phyloP scores from a whole-genome alignment of 129 eudicot genomes.

The Heracleum sosnowskyi region DNA sequence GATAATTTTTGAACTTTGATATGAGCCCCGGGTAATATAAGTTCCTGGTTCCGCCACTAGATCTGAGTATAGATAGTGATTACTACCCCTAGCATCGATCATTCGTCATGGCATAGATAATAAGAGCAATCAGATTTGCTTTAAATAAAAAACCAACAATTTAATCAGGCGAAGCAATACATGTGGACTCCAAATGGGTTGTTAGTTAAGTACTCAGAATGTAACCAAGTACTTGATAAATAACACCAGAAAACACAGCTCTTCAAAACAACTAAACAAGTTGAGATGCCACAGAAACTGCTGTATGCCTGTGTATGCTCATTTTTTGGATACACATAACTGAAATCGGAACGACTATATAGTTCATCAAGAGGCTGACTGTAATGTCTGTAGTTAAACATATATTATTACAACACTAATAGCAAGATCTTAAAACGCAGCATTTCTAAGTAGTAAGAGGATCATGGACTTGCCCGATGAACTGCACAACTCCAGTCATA shows the following conservation, averaged over 20 bases:
- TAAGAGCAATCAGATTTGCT: no score
- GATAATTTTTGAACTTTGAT: no score
- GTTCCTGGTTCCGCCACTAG: no score
- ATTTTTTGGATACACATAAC: neutral
- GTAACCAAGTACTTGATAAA: neutral
- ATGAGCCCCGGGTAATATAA: no score
- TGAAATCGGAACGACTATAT: neutral
- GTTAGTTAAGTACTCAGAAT: no score
- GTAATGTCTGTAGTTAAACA: neutral
- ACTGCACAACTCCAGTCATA: conserved; percentile 53
- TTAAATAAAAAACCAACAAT: no score
- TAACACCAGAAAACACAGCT: neutral
- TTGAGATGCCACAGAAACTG: neutral
- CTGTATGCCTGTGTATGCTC: neutral
- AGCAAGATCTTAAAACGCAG: neutral
- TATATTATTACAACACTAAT: neutral
- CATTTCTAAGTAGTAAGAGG: conserved; percentile 29
- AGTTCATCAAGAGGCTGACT: neutral
- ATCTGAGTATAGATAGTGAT: no score
- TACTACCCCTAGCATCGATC: no score
- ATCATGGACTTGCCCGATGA: conserved; percentile 57
- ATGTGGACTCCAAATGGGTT: no score
- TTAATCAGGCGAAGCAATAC: no score
- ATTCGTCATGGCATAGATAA: no score
- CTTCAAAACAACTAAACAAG: neutral